Conservation (phyloP, 2,329 filamentous ascomycete genomes). For the Fusarium sp. region DNA sequence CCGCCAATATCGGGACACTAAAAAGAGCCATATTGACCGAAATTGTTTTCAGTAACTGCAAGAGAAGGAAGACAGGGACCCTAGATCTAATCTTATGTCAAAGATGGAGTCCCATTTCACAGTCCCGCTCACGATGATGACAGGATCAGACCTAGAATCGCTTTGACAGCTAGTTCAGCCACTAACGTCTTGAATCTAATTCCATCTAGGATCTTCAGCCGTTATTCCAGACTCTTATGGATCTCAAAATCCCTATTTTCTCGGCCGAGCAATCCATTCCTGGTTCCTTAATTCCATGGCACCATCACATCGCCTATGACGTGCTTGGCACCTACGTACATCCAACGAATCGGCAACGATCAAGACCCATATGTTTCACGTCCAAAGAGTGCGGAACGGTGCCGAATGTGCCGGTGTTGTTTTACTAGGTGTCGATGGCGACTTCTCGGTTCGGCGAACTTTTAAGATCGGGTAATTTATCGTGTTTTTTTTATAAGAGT, state of each 20-base stretch:
- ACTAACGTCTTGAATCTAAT: neutral
- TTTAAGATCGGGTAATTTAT: neutral
- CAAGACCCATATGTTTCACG: neutral
- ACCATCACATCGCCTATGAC: conserved; percentile 9
- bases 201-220: neutral
- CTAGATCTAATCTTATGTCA: neutral
- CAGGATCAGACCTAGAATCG: neutral
- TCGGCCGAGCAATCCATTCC: neutral
- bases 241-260: neutral
- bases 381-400: neutral
- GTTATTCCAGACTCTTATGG: neutral
- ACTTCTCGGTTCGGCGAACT: neutral
- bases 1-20: neutral
- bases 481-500: neutral
- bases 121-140: neutral
- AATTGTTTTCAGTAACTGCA: neutral
- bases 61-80: neutral
- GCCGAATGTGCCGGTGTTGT: neutral
- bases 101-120: neutral
- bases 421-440: neutral
- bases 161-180: neutral
- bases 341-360: neutral
- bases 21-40: neutral
- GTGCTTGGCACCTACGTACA: conserved; percentile 1
- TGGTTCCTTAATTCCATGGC: neutral